Evolutionary conservation across 805 yeast genomes (phyloP), one percentile per base, ranked within the genome.

Genomic region (Myxozyma nipponensis): DNA sequence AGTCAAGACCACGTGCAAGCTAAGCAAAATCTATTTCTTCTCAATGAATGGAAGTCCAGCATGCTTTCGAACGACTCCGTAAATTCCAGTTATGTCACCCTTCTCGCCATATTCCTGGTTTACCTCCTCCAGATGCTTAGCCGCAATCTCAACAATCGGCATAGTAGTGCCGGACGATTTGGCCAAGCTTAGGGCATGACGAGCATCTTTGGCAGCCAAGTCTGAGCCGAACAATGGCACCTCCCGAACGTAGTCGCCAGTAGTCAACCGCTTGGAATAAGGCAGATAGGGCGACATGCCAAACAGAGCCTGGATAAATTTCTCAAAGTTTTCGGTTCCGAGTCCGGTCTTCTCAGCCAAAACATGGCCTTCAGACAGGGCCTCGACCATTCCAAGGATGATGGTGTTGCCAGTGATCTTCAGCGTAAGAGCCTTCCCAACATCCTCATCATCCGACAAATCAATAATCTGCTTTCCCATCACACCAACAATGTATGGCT

Each of bases 1-100:
- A 47, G n/a, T n/a, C 18, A 15, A 18, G 32, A 17, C 6, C 7
- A 7, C n/a, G n/a, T 10, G n/a, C 15, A 35, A 35, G 15, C 19
- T 13, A 35, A n/a, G 15, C 15, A 18, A 18, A 6, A 35, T 7
- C 15, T 45, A 46, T 36, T 49, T 44, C 42, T 59, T 62, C 44
- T 56, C 59, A 34, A 57, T 62, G 44, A 62, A 63, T 2, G 62
- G 64, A 4, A 63, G 51, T 2, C 67, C 67, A 19, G 67, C 64
- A 28, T 49, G 36, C 45, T 52, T 44, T 21, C 67, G 55, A 23
- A 59, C 44, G 24, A 53, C 44, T 23, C 67, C 67, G 43, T 64
- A 64, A 24, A 63, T 51, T 4, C 63, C 57, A 2, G 66, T 48
- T 17, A 57, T 57, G 40, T 64, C 67, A 28, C 61, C 55, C 42